Evolutionary conservation across 2,329 filamentous ascomycete genomes (phyloP).

Genomic region (Fusarium sp.): DNA sequence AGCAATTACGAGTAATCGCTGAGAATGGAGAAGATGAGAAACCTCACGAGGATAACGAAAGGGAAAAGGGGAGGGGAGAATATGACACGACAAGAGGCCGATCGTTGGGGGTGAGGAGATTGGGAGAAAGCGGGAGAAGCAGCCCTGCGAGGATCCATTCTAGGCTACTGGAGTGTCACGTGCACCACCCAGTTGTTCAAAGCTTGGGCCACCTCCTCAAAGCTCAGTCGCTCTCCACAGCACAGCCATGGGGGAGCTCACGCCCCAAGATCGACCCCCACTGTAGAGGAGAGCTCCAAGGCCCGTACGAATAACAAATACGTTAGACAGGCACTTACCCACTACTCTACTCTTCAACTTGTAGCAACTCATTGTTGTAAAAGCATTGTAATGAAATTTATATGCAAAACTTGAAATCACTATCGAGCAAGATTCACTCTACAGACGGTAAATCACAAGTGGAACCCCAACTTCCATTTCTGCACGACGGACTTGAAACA

Average conservation of each 20-base stretch:
- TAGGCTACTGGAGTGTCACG: constrained; percentile 31
- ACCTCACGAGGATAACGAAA: constrained; percentile 41
- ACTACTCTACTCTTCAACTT: background rate
- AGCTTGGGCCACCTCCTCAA: constrained; percentile 19
- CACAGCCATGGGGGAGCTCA: background rate
- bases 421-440: background rate
- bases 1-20: constrained; percentile 37
- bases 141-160: constrained; percentile 37
- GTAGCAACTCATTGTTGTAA: background rate
- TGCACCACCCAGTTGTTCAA: constrained; percentile 14
- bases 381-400: background rate
- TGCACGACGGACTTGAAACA: constrained; percentile 2
- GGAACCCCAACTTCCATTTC: background rate
- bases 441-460: background rate
- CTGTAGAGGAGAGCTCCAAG: background rate
- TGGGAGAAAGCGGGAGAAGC: constrained; percentile 48
- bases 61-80: constrained; percentile 35
- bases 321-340: background rate
- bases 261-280: background rate
- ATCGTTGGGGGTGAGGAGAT: constrained; percentile 42
- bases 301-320: background rate
- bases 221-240: background rate
- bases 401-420: background rate
- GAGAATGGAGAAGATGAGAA: constrained; percentile 43
- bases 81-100: constrained; percentile 48